These are phyloP conservation scores for Mucor mucedo DNA, from an alignment of 371 early-diverging fungal species.

Conservation along the genomic window DNA sequence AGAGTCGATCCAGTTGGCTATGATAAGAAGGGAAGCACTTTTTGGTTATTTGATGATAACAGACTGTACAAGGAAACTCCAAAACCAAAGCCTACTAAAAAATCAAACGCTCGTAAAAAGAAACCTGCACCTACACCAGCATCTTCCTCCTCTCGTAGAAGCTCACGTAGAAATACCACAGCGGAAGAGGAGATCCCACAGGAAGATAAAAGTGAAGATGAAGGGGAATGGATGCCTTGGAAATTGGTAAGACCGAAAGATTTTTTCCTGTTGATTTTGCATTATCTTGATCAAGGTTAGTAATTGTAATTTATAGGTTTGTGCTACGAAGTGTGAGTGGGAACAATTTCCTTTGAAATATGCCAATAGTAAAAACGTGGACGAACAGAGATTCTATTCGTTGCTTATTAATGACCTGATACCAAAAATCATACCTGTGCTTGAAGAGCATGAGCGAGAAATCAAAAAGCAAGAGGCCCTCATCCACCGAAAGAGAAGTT, in stretches of 20 bases:
- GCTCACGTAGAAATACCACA: conserved; percentile 11
- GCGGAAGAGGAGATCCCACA: conserved; percentile 11
- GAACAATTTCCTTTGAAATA: conserved; percentile 60
- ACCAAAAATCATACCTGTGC: conserved; percentile 63
- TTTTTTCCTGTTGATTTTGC: no score
- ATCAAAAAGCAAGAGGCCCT: conserved; percentile 59
- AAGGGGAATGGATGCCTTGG: conserved; percentile 52
- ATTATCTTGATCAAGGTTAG: no score
- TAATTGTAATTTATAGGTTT: conserved; percentile 43
- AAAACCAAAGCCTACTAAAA: conserved; percentile 36
- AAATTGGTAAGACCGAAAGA: conserved; percentile 34
- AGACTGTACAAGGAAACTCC: conserved; percentile 66
- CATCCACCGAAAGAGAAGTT: conserved; percentile 68
- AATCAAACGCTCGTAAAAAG: conserved; percentile 19
- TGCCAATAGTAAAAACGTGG: conserved; percentile 51
- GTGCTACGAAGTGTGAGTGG: conserved; percentile 66
- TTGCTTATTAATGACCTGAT: conserved; percentile 60
- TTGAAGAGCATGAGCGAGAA: conserved; percentile 61
- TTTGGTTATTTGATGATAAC: conserved; percentile 84
- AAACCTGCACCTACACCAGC: conserved; percentile 14
- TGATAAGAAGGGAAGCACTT: conserved; percentile 69
- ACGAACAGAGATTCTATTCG: conserved; percentile 63
- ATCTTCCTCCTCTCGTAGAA: conserved; percentile 16
- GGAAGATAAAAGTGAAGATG: conserved; percentile 40
- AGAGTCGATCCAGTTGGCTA: conserved; percentile 77